phyloP scores from a whole-genome alignment of 176 grass and related monocot species.

The Oryza longistaminata region DNA sequence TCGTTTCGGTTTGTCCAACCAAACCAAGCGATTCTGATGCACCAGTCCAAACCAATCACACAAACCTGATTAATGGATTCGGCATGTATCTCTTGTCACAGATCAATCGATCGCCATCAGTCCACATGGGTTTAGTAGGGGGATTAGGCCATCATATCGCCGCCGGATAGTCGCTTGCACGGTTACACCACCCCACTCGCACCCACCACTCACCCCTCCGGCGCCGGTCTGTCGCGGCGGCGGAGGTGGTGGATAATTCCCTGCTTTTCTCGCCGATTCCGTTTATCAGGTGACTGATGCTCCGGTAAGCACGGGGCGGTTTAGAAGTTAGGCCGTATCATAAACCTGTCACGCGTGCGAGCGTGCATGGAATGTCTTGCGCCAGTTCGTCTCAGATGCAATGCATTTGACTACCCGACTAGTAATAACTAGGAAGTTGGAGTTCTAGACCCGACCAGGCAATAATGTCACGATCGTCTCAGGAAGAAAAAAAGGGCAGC shows the following conservation, averaged over 20 bases:
- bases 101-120: background rate
- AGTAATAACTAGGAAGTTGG: too few relatives aligned
- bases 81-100: background rate
- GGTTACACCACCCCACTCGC: background rate
- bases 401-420: background rate
- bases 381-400: background rate
- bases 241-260: background rate
- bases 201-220: background rate
- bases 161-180: background rate
- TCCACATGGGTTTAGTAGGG: background rate
- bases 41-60: background rate
- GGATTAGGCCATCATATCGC: background rate
- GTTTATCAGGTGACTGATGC: background rate
- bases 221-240: background rate
- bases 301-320: background rate
- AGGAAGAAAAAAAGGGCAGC: background rate
- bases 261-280: background rate
- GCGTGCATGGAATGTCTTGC: conserved; percentile 11
- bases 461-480: background rate
- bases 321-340: background rate
- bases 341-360: background rate
- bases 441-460: background rate
- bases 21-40: background rate
- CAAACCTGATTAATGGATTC: background rate
- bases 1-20: background rate